Base-by-base conservation (phyloP, 1,284 basidiomycete genomes). In the Rhodotorula sp. region DNA sequence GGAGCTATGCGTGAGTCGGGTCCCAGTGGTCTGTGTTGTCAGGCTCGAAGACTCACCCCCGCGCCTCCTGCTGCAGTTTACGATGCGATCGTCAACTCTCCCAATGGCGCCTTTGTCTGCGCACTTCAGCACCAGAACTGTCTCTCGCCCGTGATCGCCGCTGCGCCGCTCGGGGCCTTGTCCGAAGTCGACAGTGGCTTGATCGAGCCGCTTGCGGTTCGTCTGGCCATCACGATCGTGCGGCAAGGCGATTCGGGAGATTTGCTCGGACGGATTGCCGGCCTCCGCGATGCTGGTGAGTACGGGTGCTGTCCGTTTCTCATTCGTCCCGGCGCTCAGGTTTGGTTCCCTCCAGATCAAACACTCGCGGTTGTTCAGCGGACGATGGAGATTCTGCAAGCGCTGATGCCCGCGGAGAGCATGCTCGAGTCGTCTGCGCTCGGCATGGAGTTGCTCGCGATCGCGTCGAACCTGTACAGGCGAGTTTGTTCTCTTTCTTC, bases 401-500 rank as follows among this genome's bases (percentile, higher is more conserved):
- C 34, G 10, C 64, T 71, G 62, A 26, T 71, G 4, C 70, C 67
- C 5, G 52, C 57, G 3, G 43, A 34, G 12, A 20, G 34, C 5
- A 46, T 31, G 58, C 60, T 72, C 56, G 63, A 71, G 26, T 48
- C 62, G 6, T 68, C 51, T 0, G 56, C 72, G 2, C 39, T 73
- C 5, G 57, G 62, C 21, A 51, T 65, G 26, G 72, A 73, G 52
- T 47, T 71, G n/a, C 62, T 73, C 20, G 72, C 69, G 15, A 39
- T 65, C 7, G 47, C 56, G 3, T 5, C 23, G 0, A 57, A 34
- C 20, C 26, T 68, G 12, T 73, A 65, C 18, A 47, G 59, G 71
- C 68, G 16, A 31, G 71, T 16, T 5, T n/a, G 21, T 29, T 29
- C 29, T 29, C 29, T 29, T 29, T 29, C 29, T 29, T 29, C 29